Evolutionary conservation across 2,329 filamentous ascomycete species (phyloP), one percentile per base, ranked within the genome.

Genomic region (Neofusicoccum ribis): DNA sequence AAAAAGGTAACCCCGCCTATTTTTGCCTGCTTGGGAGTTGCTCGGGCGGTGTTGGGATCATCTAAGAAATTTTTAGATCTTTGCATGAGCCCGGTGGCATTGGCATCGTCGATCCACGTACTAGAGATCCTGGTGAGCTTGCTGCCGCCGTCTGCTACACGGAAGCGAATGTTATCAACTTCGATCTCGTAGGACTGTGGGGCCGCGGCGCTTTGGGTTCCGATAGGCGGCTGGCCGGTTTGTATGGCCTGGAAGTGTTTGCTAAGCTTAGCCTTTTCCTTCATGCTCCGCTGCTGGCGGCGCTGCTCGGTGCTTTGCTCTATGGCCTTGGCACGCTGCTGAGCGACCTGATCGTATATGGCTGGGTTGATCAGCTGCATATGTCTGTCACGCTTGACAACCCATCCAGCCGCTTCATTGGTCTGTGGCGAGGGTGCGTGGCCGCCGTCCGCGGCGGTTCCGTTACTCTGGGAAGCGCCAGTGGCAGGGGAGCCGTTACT

Each of bases 1-100:
- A 92, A 85, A 74, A 96, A 97, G 69, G 86, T 88, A 71, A 96
- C 91, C 47, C 92, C 91, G 61, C 90, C 91, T 67, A 96, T 82
- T 5, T 82, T 80, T 46, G 89, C 85, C 68, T 84, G 86, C 78
- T 93, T 95, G 0, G 93, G 93, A 2, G 92, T 96, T 54, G 84
- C 82, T 62, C 85, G 87, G 63, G 86, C 83, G 43, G 85, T 81
- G 72, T 88, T 86, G 52, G 82, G 79, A 70, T 89, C 86, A 77
- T 78, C 82, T 83, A 77, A 83, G 41, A n/a, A 9, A 51, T 58
- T 66, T 36, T 63, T 58, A 63, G 52, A 27, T 39, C 43, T 23
- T 3, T 60, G n/a, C n/a, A 36, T 34, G 20, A 20, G 6, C 15
- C 9, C 5, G 12, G 37, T 39, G 51, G 34, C 51, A 8, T 6